phyloP scores from a whole-genome alignment of 2,329 filamentous ascomycete genomes.

The Trichoderma koningiopsis region DNA sequence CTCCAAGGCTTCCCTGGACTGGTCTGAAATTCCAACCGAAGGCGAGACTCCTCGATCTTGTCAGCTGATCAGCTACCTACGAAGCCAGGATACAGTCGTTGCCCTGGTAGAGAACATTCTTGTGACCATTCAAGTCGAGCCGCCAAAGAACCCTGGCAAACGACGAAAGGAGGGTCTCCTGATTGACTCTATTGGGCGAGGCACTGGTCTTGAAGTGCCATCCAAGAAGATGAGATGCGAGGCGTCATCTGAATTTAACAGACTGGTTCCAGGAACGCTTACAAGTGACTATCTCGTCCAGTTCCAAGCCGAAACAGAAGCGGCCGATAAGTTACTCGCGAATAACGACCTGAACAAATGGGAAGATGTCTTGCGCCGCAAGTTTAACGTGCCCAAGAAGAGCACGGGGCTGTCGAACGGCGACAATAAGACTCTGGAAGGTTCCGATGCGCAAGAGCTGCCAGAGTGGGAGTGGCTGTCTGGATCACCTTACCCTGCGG shows the following conservation, averaged over 20 bases:
- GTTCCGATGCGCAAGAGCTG: slow-evolving; percentile 34
- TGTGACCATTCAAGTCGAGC: slow-evolving; percentile 69
- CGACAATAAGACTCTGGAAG: slow-evolving; percentile 29
- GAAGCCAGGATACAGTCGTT: slow-evolving; percentile 66
- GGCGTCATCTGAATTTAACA: slow-evolving; percentile 39
- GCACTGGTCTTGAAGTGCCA: slow-evolving; percentile 46
- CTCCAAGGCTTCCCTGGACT: slow-evolving; percentile 49
- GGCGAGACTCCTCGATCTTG: slow-evolving; percentile 41
- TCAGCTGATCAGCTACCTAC: slow-evolving; percentile 62
- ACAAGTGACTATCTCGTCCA: slow-evolving; percentile 52
- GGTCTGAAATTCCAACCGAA: slow-evolving; percentile 45
- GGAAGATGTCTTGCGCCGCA: slow-evolving; percentile 52
- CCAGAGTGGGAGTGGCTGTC: slow-evolving; percentile 56
- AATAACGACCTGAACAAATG: slow-evolving; percentile 51
- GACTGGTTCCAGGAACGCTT: slow-evolving; percentile 52
- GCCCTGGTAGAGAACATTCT: slow-evolving; percentile 65
- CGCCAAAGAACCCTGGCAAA: slow-evolving; percentile 57
- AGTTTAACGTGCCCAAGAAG: slow-evolving; percentile 48
- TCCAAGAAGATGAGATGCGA: slow-evolving; percentile 40
- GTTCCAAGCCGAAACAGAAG: slow-evolving; percentile 47
- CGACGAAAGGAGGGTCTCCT: slow-evolving; percentile 64
- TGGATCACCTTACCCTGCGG: slow-evolving; percentile 51
- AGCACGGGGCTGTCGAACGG: slow-evolving; percentile 28
- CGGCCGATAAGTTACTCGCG: slow-evolving; percentile 52
- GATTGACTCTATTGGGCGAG: slow-evolving; percentile 73